phyloP scores from a whole-genome alignment of 2,329 filamentous ascomycete species.

The Meredithiella fracta region DNA sequence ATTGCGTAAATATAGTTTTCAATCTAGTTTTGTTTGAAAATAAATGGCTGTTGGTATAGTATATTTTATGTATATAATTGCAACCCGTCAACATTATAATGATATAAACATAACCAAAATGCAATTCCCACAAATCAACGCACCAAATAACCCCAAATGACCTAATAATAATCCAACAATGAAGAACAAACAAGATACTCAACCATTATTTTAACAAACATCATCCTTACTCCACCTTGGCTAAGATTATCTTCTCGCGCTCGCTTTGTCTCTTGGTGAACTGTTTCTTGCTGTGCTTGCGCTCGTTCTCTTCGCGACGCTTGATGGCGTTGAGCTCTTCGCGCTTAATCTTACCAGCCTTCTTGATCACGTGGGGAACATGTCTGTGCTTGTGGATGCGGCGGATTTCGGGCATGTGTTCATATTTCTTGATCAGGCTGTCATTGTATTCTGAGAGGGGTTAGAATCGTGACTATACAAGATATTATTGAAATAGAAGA shows the following conservation, averaged over 20 bases:
- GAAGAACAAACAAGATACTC: too few species aligned
- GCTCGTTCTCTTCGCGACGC: constrained; percentile 82
- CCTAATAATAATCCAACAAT: too few species aligned
- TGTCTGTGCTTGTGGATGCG: constrained; percentile 85
- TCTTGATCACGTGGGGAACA: constrained; percentile 84
- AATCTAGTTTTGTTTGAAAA: too few species aligned
- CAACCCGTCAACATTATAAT: too few species aligned
- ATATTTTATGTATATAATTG: too few species aligned
- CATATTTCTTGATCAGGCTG: constrained; percentile 65
- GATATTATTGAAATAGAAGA: not conserved
- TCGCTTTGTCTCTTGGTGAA: constrained; percentile 57
- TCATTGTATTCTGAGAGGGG: constrained; percentile 58
- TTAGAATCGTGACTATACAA: not conserved
- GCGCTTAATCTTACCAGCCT: constrained; percentile 83
- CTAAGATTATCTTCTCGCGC: constrained; percentile 84
- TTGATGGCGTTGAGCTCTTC: constrained; percentile 81
- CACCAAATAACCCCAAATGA: too few species aligned
- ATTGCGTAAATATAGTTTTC: too few species aligned
- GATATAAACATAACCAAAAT: too few species aligned
- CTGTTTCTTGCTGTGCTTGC: constrained; percentile 77
- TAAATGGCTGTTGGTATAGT: too few species aligned
- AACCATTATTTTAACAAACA: too few species aligned
- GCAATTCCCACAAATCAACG: too few species aligned
- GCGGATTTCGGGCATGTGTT: constrained; percentile 90
- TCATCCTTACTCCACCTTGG: constrained; percentile 34